Conservation (phyloP, 768 basidiomycete genomes). For the Podaxis rugospora region DNA sequence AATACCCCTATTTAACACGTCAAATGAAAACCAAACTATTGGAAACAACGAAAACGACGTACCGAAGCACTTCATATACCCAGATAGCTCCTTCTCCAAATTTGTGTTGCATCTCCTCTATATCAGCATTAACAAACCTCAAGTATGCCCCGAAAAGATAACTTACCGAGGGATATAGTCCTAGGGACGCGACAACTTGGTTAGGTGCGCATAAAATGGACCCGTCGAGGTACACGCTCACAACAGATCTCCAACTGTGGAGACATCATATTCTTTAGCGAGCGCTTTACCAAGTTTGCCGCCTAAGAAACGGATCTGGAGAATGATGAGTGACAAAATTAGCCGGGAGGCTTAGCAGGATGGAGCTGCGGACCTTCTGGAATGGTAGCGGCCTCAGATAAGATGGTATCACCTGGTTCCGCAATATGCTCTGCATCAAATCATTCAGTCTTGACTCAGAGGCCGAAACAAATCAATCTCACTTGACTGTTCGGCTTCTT, state of each 20-base stretch:
- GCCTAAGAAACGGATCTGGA: conserved; percentile 87
- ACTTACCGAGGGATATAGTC: conserved; percentile 51
- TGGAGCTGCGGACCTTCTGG: conserved; percentile 55
- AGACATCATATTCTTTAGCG: conserved; percentile 83
- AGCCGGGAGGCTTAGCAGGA: background rate
- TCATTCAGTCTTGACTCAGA: background rate
- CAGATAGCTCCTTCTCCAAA: conserved; percentile 84
- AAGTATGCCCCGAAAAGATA: background rate
- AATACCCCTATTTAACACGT: conserved; percentile 54
- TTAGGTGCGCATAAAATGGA: conserved; percentile 1
- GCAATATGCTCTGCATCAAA: conserved; percentile 65
- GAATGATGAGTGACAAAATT: background rate
- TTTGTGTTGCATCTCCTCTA: conserved; percentile 76
- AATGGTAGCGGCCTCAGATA: conserved; percentile 87
- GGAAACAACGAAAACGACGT: conserved; percentile 16
- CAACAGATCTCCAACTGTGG: conserved; percentile 89
- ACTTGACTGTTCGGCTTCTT: conserved; percentile 90
- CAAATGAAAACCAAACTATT: conserved; percentile 2
- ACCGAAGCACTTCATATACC: conserved; percentile 92
- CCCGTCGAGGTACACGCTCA: conserved; percentile 32
- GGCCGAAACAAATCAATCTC: background rate
- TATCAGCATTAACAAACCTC: conserved; percentile 9
- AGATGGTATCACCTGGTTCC: conserved; percentile 76
- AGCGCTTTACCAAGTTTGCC: conserved; percentile 91
- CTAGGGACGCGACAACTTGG: conserved; percentile 27